phyloP scores from a whole-genome alignment of 75 land plant species.

The Selaginella moellendorffii region DNA sequence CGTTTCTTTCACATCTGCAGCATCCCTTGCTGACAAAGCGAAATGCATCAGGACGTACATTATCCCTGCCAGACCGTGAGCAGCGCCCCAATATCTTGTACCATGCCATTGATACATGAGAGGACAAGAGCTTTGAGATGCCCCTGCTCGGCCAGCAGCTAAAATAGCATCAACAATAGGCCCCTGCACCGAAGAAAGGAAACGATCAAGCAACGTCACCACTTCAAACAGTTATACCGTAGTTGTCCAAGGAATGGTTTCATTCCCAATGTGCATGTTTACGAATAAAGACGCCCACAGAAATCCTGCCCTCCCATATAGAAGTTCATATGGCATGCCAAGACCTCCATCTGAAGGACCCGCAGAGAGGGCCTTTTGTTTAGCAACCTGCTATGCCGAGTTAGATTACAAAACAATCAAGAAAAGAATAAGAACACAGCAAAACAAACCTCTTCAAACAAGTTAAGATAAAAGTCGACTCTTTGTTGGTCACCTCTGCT shows the following conservation, averaged over 20 bases:
- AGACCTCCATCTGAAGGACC: conserved; percentile 37
- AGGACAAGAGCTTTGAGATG: conserved; percentile 42
- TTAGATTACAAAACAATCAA: background rate
- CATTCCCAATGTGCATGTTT: conserved; percentile 58
- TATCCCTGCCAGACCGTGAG: conserved; percentile 94
- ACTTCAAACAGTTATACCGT: too few relatives aligned
- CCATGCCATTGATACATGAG: conserved; percentile 96
- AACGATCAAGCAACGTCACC: too few relatives aligned
- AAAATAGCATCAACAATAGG: conserved; percentile 45
- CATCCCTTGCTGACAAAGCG: conserved; percentile 41
- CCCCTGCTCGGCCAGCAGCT: conserved; percentile 36
- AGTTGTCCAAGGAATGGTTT: conserved; percentile 35
- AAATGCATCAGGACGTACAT: conserved; percentile 73
- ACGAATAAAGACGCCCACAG: conserved; percentile 72
- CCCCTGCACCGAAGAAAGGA: conserved; percentile 27
- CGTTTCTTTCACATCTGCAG: conserved; percentile 52
- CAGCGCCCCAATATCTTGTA: conserved; percentile 88
- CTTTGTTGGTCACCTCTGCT: conserved; percentile 29
- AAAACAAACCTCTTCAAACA: conserved; percentile 43
- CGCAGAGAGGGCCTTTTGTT: conserved; percentile 42
- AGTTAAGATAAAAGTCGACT: conserved; percentile 30
- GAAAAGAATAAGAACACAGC: background rate
- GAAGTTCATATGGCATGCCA: conserved; percentile 72
- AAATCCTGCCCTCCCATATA: conserved; percentile 84
- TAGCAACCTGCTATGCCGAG: conserved; percentile 34